phyloP scores from a whole-genome alignment of 1,284 basidiomycete species.

The Rhodotorula sp. region DNA sequence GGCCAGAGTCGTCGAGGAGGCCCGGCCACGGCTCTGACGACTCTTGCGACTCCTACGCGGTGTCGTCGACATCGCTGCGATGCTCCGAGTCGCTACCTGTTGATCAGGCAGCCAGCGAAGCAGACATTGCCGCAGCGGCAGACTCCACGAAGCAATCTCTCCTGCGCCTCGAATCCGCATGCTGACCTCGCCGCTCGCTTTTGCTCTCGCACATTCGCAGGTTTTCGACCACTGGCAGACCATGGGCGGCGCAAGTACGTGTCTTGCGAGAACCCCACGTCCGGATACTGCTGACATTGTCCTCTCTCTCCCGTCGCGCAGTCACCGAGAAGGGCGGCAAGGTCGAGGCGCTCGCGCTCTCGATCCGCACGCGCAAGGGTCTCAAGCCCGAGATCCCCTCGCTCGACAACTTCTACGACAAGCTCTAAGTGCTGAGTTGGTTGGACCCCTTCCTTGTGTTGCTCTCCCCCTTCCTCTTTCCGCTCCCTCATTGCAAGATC shows the following conservation, averaged over 20 bases:
- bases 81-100: no score
- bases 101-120: no score
- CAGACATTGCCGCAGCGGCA: no score
- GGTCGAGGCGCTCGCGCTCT: constrained; percentile 77
- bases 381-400: constrained; percentile 75
- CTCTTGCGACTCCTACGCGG: no score
- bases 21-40: no score
- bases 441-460: neutral
- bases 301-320: neutral
- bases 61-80: no score
- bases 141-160: neutral
- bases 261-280: neutral
- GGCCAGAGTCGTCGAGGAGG: no score
- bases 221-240: constrained; percentile 68
- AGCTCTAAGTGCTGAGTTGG: constrained; percentile 57
- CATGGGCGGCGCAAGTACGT: constrained; percentile 55
- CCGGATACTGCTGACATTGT: no score
- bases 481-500: constrained; percentile 1
- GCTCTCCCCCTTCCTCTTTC: constrained; percentile 1
- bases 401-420: constrained; percentile 64
- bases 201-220: neutral
- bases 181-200: neutral
- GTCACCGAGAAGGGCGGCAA: constrained; percentile 73
- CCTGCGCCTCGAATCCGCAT: neutral
- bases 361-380: constrained; percentile 88